Evolutionary conservation across 495 filamentous ascomycete species (phyloP).

Genomic region (Podospora pseudopauciseta): DNA sequence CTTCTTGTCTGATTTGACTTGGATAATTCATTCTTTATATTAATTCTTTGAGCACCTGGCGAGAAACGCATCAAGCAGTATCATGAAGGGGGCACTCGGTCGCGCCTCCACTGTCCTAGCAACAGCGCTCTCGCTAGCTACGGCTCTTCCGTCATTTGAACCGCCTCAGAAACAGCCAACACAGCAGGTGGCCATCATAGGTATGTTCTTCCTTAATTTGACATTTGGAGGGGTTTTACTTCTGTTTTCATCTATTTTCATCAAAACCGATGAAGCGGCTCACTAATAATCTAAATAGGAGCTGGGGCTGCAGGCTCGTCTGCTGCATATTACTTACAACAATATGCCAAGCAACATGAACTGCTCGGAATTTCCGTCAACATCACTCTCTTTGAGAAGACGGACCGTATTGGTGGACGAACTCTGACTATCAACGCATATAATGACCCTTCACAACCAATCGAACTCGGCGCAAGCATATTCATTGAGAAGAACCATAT

Average conservation of each 20-base stretch:
- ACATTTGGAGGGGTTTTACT: neutral
- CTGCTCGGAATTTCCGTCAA: constrained; percentile 46
- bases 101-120: neutral
- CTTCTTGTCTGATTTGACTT: neutral
- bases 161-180: constrained; percentile 9
- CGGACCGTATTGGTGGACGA: constrained; percentile 76
- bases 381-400: constrained; percentile 86
- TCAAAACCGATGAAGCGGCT: too few species aligned
- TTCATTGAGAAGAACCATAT: constrained; percentile 87
- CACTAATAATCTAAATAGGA: constrained; percentile 48
- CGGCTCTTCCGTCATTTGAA: neutral
- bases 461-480: constrained; percentile 89
- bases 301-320: constrained; percentile 89
- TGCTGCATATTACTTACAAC: constrained; percentile 74
- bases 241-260: neutral
- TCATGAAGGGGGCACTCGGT: constrained; percentile 4
- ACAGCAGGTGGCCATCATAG: constrained; percentile 46
- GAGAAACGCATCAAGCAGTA: neutral
- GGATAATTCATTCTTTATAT: too few species aligned
- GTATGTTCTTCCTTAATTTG: constrained; percentile 24
- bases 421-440: constrained; percentile 84
- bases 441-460: constrained; percentile 61
- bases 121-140: neutral
- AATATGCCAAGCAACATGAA: constrained; percentile 56
- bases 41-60: too few species aligned